A percentile compares a stretch with the other conserved stretches of the same genome.
phyloP scores from a whole-genome alignment of 768 basidiomycete genomes.

The Lactarius evosmus region DNA sequence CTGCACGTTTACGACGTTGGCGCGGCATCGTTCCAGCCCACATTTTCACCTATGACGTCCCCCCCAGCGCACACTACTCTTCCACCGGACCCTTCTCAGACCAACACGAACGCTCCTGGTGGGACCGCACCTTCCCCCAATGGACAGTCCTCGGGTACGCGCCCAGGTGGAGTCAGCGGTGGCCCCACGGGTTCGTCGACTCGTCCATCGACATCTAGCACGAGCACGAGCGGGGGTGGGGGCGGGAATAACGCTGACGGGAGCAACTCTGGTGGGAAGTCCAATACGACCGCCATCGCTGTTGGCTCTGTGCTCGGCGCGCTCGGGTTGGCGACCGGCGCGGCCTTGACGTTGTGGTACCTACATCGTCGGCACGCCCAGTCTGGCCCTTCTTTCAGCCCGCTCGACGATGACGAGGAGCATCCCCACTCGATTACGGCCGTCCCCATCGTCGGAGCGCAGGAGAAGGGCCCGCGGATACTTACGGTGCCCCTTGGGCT shows the following conservation, averaged over 20 bases:
- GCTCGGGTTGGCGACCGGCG: conserved; percentile 49
- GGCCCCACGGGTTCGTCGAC: conserved; percentile 16
- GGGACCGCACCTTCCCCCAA: conserved; percentile 14
- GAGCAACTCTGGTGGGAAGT: neutral
- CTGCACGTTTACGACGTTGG: conserved; percentile 50
- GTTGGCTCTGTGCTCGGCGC: conserved; percentile 62
- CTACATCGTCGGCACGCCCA: conserved; percentile 37
- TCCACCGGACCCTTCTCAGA: conserved; percentile 29
- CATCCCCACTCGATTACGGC: conserved; percentile 34
- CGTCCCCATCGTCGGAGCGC: conserved; percentile 23
- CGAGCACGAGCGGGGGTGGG: conserved; percentile 13
- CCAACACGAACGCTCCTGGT: conserved; percentile 21
- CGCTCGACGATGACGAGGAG: conserved; percentile 36
- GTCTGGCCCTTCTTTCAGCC: conserved; percentile 31
- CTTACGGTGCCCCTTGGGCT: conserved; percentile 29
- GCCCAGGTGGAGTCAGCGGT: conserved; percentile 13
- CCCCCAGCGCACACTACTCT: conserved; percentile 32
- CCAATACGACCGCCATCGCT: conserved; percentile 46
- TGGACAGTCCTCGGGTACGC: conserved; percentile 5
- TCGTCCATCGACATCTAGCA: conserved; percentile 10
- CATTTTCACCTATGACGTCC: conserved; percentile 38
- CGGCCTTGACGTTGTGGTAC: conserved; percentile 44
- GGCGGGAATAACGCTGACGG: neutral
- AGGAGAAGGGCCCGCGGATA: conserved; percentile 30
- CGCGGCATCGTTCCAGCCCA: conserved; percentile 38